Evolutionary conservation across 805 yeast species (phyloP).

Genomic region (Starmera dryadoides): DNA sequence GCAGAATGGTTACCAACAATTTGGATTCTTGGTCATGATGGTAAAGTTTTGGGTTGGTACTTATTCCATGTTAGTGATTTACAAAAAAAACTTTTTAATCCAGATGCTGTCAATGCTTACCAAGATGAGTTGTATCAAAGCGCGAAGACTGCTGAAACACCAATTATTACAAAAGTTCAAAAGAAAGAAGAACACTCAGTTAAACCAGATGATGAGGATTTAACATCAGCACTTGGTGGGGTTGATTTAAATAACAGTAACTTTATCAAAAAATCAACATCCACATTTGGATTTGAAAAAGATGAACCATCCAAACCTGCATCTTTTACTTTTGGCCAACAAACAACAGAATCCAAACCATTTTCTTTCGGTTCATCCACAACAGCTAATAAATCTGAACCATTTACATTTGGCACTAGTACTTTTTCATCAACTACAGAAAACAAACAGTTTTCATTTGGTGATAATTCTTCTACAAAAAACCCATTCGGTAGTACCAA

Average conservation of each 20-base stretch:
- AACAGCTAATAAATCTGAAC: too few relatives aligned
- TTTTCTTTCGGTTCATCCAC: not conserved
- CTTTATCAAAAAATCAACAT: not conserved
- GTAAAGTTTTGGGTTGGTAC: slow-evolving; percentile 58
- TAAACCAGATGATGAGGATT: slow-evolving; percentile 14
- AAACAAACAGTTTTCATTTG: not conserved
- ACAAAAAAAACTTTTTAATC: slow-evolving; percentile 24
- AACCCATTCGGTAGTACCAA: too few relatives aligned
- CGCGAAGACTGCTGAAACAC: not conserved
- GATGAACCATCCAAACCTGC: not conserved
- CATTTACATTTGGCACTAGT: too few relatives aligned
- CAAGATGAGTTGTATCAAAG: not conserved
- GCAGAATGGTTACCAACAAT: slow-evolving; percentile 60
- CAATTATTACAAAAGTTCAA: not conserved
- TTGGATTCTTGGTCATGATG: slow-evolving; percentile 56
- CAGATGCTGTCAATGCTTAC: slow-evolving; percentile 7
- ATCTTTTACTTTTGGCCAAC: not conserved
- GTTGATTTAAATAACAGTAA: not conserved
- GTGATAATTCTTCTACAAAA: too few relatives aligned
- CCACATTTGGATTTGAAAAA: slow-evolving; percentile 1
- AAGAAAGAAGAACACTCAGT: not conserved
- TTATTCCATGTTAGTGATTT: slow-evolving; percentile 50
- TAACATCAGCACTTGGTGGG: slow-evolving; percentile 8
- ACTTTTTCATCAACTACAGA: not conserved
- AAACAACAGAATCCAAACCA: not conserved